Base-by-base conservation (phyloP, 306 rosid genomes). In the Senna siamea region DNA sequence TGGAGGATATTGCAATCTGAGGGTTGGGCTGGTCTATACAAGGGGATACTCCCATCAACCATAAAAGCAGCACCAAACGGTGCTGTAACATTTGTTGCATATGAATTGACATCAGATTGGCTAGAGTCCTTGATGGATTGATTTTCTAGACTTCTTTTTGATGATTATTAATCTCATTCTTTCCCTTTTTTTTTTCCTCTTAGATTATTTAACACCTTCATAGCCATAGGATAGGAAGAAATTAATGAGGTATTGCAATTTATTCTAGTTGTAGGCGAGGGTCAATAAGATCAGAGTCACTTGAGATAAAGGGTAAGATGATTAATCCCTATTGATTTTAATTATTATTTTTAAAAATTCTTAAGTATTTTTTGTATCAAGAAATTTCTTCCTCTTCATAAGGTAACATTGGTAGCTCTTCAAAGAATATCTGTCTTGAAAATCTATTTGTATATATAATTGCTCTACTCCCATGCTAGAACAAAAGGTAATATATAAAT, bases 51-150 rank as follows among this genome's bases (percentile, higher is more conserved):
- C 19, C 99, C 99, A 28, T 94, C 97, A 7, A 94, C 95, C 0
- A 71, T 94, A 38, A 94, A 94, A 76, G 95, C 99, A 6, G 99
- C 97, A 46, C 97, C 97, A 0, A 95, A 97, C 44, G 85, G 86
- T 51, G 97, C 97, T 23, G 96, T 92, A 23, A 92, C 99, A 35
- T 94, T 92, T 88, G 93, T 94, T 72, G 93, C 93, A 17, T 92
- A 88, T 80, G 99, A 94, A 75, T 84, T 79, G 47, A 82, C 88
- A 14, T 84, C 91, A 18, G 92, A 89, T 68, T 94, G 93, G 95
- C 76, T 92, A 40, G 93, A 88, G 80, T 87, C 92, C 72, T 69
- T 68, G 69, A 79, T 70, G 81, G 83, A 83, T 55, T 88, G 81
- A 86, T 76, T 46, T 73, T 80, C 66, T 41, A 54, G 40, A 9